Base-by-base conservation (phyloP, 805 yeast genomes). In the Candida palmyrensis region DNA sequence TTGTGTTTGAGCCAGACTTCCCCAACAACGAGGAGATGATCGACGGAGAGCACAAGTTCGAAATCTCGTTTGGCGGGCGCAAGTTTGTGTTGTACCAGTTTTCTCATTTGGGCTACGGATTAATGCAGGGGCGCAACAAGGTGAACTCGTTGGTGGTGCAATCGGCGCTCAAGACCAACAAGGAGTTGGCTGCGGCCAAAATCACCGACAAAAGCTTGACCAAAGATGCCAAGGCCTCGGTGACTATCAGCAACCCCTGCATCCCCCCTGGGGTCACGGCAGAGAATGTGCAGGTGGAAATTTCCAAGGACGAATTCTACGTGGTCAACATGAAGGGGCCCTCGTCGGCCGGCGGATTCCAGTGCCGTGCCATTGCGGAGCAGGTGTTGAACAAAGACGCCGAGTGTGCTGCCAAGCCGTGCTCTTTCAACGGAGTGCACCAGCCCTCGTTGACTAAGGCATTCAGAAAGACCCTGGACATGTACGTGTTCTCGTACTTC, bases 371-470 rank as follows among this genome's bases (percentile, higher is more conserved):
- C 52, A 56, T 92, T 27, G 87, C 97, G 18, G 97, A 90, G 55
- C 55, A 71, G 34, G 75, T 87, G 26, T 72, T 92, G 53, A 81
- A 85, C 64, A 90, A 90, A 64, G 96, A 88, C 26, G 70, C 74
- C 11, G 77, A 70, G 40, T 92, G 99, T 69, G 54, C 66, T 2
- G 53, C 68, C 20, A 74, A 77, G 38, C 94, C 98, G 35, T 92
- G 99, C 59, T 85, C 97, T 2, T 92, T 92, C 73, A 87, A 90
- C 54, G 98, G 99, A 53, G 83, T 88, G 32, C 95, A 94, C 60
- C 98, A 92, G 67, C 99, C 99, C 6, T 83, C 95, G 3, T 68
- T 92, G 49, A 77, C 77, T 28, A 75, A 71, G 41, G 79, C 95
- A 11, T 92, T 92, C 72, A 72, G 77, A 34, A 67, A 67, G 35